Evolutionary conservation across 257 asterid genomes (phyloP).

Genomic region (Scutellaria baicalensis): DNA sequence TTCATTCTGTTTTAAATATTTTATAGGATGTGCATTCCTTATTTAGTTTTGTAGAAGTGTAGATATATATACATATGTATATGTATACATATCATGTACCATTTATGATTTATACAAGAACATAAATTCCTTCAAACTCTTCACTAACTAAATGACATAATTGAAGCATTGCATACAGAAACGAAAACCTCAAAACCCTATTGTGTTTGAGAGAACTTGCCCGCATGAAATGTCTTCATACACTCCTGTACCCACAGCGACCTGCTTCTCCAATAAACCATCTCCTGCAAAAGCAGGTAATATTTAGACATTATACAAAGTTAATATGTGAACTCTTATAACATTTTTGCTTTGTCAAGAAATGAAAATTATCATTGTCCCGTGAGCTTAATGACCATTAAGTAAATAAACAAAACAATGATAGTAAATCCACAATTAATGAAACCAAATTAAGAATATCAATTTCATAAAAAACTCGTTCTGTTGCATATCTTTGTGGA

Average conservation of each 20-base stretch:
- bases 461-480: neutral
- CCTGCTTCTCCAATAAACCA: slow-evolving; percentile 40
- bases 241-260: slow-evolving; percentile 80
- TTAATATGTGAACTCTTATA: neutral
- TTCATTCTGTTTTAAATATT: neutral
- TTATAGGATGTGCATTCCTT: too few species aligned
- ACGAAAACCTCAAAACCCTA: neutral
- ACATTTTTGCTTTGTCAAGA: too few species aligned
- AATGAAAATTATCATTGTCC: too few species aligned
- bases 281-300: slow-evolving; percentile 31
- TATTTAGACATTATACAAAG: neutral
- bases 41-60: too few species aligned
- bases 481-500: neutral
- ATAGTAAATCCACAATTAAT: neutral
- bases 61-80: too few species aligned
- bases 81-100: too few species aligned
- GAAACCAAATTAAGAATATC: neutral
- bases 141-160: neutral
- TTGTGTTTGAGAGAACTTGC: slow-evolving; percentile 32
- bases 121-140: too few species aligned
- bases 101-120: too few species aligned
- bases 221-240: slow-evolving; percentile 69
- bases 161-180: neutral
- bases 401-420: neutral
- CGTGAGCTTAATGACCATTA: too few species aligned